Percentiles rank a stretch among this genome's conserved stretches.
These are phyloP conservation scores for Pyricularia grisea DNA, from an alignment of 2,329 filamentous ascomycete genomes.

Conservation along the genomic window DNA sequence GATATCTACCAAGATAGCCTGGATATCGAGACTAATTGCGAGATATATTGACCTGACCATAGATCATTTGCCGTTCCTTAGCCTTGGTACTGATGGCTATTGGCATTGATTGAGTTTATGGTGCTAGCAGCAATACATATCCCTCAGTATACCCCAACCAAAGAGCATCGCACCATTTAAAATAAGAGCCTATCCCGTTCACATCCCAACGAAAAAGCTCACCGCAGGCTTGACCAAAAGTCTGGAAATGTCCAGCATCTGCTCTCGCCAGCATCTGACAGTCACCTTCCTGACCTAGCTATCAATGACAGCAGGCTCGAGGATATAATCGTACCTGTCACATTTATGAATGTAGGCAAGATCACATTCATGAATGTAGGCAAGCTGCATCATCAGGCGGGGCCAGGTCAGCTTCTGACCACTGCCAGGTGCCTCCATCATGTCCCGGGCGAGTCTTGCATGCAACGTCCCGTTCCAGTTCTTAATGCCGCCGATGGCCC, in stretches of 20 bases:
- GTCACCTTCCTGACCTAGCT: neutral
- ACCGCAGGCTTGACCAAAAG: neutral
- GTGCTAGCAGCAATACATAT: neutral
- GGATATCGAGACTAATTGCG: no score
- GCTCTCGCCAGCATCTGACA: neutral
- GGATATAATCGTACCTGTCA: neutral
- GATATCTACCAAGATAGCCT: no score
- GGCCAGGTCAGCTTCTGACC: neutral
- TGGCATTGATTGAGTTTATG: neutral
- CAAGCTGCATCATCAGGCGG: slow-evolving; percentile 4
- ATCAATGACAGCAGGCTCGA: neutral
- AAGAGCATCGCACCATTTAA: neutral
- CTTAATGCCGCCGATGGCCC: neutral
- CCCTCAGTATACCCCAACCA: neutral
- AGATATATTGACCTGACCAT: neutral
- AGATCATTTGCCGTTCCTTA: no score
- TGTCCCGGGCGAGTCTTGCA: neutral
- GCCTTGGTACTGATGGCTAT: neutral
- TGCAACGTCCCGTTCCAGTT: neutral
- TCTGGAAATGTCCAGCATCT: neutral
- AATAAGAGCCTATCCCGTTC: neutral
- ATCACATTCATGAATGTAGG: neutral
- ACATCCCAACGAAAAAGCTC: neutral
- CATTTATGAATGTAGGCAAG: slow-evolving; percentile 2
- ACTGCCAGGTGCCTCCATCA: neutral